Base-by-base conservation (phyloP, 495 filamentous ascomycete genomes). In the Hypoxylon subgilvum region DNA sequence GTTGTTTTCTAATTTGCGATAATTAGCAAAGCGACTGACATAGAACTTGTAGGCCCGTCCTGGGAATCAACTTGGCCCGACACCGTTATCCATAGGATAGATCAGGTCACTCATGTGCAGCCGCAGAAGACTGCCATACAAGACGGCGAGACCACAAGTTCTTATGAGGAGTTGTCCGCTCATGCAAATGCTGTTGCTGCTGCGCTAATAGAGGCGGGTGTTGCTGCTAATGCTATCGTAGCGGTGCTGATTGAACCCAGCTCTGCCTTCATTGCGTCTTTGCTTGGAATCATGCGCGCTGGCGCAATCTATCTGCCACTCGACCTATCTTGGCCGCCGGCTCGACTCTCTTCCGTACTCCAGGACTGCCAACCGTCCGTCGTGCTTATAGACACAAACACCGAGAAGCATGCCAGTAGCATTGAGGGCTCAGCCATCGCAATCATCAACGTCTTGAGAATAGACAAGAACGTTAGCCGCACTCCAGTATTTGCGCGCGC, bases 251-350 rank as follows among this genome's bases (percentile, higher is more conserved):
- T 69, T 30, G 55, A 73, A 12, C 61, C 82, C 0, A 19, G 61
- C 1, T 12, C 67, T 1, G 71, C 80, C 30, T 81, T 71, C 74
- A 63, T 79, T 6, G 73, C 61, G n/a, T 82, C 80, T 0, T 39
- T 84, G 9, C 74, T 86, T 0, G 84, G 80, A 3, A 78, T 85
- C 40, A 32, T 79, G 43, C 67, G 73, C 0, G 22, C 79, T 19
- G 83, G 80, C 0, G 74, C 62, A 1, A 54, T 76, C 1, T 86
- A 84, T 55, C 62, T 85, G 5, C 83, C 84, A 0, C 47, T 87
- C 1, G 83, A 86, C 32, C 52, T 68, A 0, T 51, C 68, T 5
- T 69, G 65, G 4, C 61, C 72, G 0, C 6, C 34, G 2, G 13
- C 43, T 3, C 55, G 72, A 9, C 65, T 75, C 2, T 12, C 27